A percentile compares a stretch with the other conserved stretches of the same genome.
Evolutionary conservation across 2,329 filamentous ascomycete species (phyloP).

Genomic region (Stemphylium vesicarium): DNA sequence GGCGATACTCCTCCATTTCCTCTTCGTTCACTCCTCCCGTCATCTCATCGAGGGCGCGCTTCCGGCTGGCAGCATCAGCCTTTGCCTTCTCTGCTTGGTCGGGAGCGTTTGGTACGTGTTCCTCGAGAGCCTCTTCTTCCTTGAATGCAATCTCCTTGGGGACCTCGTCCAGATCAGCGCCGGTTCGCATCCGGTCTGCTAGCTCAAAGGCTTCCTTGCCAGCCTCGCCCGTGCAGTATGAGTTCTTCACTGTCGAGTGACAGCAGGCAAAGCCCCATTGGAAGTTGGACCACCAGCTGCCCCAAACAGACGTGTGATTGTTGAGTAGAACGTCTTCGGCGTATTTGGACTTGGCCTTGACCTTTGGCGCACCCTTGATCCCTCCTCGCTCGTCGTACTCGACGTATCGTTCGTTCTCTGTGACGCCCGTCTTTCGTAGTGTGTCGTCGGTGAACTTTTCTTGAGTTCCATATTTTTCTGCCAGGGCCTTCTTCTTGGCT

Average conservation of each 20-base stretch:
- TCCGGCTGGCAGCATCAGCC: slow-evolving; percentile 59
- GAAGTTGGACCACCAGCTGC: slow-evolving; percentile 96
- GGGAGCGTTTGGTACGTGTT: slow-evolving; percentile 54
- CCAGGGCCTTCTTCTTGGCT: slow-evolving; percentile 71
- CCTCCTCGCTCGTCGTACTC: slow-evolving; percentile 92
- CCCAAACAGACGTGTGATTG: slow-evolving; percentile 93
- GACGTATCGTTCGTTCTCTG: slow-evolving; percentile 84
- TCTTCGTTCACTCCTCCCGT: slow-evolving; percentile 78
- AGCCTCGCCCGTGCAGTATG: slow-evolving; percentile 93
- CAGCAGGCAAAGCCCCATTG: slow-evolving; percentile 97
- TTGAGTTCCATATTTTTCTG: slow-evolving; percentile 82
- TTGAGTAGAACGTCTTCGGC: slow-evolving; percentile 84
- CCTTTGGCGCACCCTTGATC: slow-evolving; percentile 85
- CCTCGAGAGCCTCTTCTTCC: slow-evolving; percentile 50
- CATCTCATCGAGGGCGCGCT: slow-evolving; percentile 80
- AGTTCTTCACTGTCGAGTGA: slow-evolving; percentile 92
- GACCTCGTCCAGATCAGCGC: slow-evolving; percentile 53
- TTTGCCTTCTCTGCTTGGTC: slow-evolving; percentile 51
- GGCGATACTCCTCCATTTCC: slow-evolving; percentile 84
- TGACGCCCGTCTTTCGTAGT: slow-evolving; percentile 70
- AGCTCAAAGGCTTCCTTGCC: slow-evolving; percentile 83
- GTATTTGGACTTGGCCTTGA: slow-evolving; percentile 86
- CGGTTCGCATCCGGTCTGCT: slow-evolving; percentile 66
- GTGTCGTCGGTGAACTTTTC: slow-evolving; percentile 67
- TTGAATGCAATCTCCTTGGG: slow-evolving; percentile 51